phyloP scores from a whole-genome alignment of 257 asterid genomes.

The Ballota nigra region DNA sequence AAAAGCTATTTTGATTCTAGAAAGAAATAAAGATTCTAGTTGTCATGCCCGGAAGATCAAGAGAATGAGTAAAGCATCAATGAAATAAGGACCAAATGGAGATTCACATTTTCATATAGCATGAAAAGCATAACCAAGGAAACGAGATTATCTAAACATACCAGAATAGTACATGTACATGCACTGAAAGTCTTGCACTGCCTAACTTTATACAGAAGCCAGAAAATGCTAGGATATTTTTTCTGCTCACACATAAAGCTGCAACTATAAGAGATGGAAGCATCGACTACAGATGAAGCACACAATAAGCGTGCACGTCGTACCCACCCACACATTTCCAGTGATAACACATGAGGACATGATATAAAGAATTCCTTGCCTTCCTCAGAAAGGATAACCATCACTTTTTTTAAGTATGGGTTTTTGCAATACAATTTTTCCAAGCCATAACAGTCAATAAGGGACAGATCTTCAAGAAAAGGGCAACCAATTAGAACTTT shows the following conservation, averaged over 20 bases:
- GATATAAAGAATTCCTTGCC: not conserved
- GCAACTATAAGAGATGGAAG: not conserved
- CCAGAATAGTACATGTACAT: slow-evolving; percentile 12
- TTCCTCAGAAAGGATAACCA: not conserved
- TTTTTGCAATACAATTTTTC: slow-evolving; percentile 4
- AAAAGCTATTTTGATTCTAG: not conserved
- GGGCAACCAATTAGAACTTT: slow-evolving; percentile 31
- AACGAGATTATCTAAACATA: not conserved
- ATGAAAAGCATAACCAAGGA: not conserved
- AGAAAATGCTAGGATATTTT: not conserved
- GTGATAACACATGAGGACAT: slow-evolving; percentile 23
- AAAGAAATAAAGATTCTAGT: not conserved
- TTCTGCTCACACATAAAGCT: not conserved
- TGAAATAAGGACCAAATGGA: not conserved
- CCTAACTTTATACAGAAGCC: slow-evolving; percentile 10
- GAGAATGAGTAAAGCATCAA: not conserved
- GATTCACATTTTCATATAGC: not conserved
- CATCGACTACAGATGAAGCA: slow-evolving; percentile 22
- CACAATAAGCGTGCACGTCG: not conserved
- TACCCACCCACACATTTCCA: slow-evolving; percentile 7
- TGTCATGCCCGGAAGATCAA: not conserved
- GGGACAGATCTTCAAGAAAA: slow-evolving; percentile 26
- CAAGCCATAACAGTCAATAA: too few relatives aligned
- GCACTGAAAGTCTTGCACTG: slow-evolving; percentile 15
- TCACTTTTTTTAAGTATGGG: slow-evolving; percentile 20